Base-by-base conservation (phyloP, 208 protist genomes). In the Leishmania arabica region DNA sequence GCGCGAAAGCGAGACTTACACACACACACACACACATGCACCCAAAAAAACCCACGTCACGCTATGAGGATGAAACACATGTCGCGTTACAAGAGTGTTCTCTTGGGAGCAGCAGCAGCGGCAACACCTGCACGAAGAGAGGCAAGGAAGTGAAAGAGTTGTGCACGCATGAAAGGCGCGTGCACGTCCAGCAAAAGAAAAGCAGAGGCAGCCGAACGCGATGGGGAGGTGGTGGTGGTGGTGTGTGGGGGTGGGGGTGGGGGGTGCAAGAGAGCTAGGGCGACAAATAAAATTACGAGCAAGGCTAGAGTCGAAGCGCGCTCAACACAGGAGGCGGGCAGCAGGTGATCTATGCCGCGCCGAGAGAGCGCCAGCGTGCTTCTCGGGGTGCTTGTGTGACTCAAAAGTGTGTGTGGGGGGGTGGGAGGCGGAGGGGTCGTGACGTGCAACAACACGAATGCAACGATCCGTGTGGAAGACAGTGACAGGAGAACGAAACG, bases 261-360 rank as follows among this genome's bases (percentile, higher is more conserved):
- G 40, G 31, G 40, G 17, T 3, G 47, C 31, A 6, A 19, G 47
- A 0, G 0, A 47, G 47, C 42, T 45, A 45, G 42, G 7, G 42
- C 5, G 42, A 72, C 24, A 69, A 78, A 75, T 66, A 54, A 51
- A 62, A 79, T 24, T 27, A 49, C 21, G 47, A 27, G n/a, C 54
- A n/a, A 17, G 24, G 0, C 5, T 0, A 6, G 21, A 27, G 54
- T 60, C 54, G 15, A 53, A 53, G 13, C 49, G 15, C 8, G 49
- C 1, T 11, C 49, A 53, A 17, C 49, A 17, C 8, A 53, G 15
- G 54, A 60, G 54, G 54, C 6, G 21, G 6, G 27, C 54, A 60
- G 17, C 54, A n/a, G 54, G 21, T 21, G 15, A n/a, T 60, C 54
- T n/a, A 60, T 60, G 54, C 24, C 21, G 21, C 54, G 21, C 5